These are phyloP conservation scores for Vitis rupestris DNA, from an alignment of 164 flowering plant genomes.

Conservation along the genomic window DNA sequence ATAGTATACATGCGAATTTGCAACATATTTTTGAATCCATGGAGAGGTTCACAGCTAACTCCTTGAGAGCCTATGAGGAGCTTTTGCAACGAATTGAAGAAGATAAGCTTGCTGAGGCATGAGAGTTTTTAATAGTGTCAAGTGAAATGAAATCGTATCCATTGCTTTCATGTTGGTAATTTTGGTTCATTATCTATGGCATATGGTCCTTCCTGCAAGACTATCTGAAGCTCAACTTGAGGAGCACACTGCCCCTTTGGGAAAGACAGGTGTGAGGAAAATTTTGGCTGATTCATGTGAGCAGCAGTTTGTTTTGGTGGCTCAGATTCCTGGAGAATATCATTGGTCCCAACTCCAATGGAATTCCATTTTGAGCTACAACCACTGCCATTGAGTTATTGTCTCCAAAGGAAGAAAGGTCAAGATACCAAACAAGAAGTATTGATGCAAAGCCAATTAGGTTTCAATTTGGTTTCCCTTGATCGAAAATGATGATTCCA, in stretches of 20 bases:
- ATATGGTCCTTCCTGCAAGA: background rate
- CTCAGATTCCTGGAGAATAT: too few species aligned
- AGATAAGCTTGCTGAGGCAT: slow-evolving; percentile 36
- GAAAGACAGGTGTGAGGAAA: too few species aligned
- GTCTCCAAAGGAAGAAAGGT: too few species aligned
- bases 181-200: background rate
- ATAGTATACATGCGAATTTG: slow-evolving; percentile 58
- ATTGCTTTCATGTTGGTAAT: background rate
- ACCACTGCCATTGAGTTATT: background rate
- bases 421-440: background rate
- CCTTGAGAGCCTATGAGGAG: slow-evolving; percentile 65
- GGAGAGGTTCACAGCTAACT: slow-evolving; percentile 64
- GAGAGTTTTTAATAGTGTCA: slow-evolving; percentile 34
- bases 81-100: slow-evolving; percentile 65
- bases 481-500: background rate
- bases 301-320: too few species aligned
- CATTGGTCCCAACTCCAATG: background rate
- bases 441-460: background rate
- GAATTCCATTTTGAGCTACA: background rate
- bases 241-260: background rate
- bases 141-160: background rate
- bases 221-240: background rate
- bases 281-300: too few species aligned
- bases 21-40: slow-evolving; percentile 73
- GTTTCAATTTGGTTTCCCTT: background rate